Evolutionary conservation across 495 filamentous ascomycete genomes (phyloP).

Genomic region (Penicillium coprophilum): DNA sequence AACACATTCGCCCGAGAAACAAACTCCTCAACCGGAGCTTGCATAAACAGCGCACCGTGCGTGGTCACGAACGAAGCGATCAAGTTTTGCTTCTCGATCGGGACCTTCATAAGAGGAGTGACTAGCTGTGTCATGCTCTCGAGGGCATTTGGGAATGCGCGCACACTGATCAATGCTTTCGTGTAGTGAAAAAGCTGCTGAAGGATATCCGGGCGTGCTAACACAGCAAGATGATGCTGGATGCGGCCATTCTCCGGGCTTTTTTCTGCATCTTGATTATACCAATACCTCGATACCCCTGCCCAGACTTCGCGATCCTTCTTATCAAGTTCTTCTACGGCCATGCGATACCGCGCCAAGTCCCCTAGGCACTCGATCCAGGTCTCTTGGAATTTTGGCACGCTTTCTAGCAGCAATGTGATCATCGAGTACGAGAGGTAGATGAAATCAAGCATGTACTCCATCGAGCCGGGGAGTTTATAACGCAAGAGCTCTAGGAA

Average conservation of each 20-base stretch:
- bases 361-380: constrained; percentile 93
- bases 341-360: constrained; percentile 72
- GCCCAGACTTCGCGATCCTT: constrained; percentile 78
- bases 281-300: constrained; percentile 75
- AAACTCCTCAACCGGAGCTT: constrained; percentile 49
- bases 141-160: constrained; percentile 59
- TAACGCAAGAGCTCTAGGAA: constrained; percentile 73
- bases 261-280: constrained; percentile 71
- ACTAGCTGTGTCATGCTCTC: constrained; percentile 73
- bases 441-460: constrained; percentile 81
- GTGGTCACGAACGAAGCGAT: constrained; percentile 58
- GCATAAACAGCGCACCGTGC: constrained; percentile 66
- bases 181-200: constrained; percentile 77
- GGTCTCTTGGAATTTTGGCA: constrained; percentile 72
- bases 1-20: constrained; percentile 50
- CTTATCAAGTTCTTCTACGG: constrained; percentile 70
- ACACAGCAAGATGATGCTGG: constrained; percentile 82
- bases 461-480: constrained; percentile 65
- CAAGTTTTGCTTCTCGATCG: constrained; percentile 33
- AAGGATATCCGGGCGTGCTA: constrained; percentile 70
- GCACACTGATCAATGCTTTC: constrained; percentile 46
- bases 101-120: constrained; percentile 52
- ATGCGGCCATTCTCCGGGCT: constrained; percentile 69
- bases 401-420: constrained; percentile 73
- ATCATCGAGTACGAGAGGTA: constrained; percentile 81